phyloP scores from a whole-genome alignment of 495 filamentous ascomycete species.

The Friedmanniomyces simplex region DNA sequence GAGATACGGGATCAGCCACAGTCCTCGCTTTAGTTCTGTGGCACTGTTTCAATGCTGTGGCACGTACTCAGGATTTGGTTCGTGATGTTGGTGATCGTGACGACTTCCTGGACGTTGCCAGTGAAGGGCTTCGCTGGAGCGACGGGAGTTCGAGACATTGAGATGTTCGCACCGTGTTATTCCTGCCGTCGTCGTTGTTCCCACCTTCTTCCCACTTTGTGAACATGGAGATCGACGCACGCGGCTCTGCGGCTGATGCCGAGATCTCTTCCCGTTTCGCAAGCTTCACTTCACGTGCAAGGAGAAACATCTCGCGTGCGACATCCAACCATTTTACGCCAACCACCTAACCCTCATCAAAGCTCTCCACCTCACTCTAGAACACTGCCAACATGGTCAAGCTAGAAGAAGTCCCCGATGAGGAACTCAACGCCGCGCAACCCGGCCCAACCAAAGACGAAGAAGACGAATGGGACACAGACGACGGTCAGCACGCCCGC shows the following conservation, averaged over 20 bases:
- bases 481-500: constrained; percentile 55
- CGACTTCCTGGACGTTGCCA: background rate
- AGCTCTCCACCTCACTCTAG: background rate
- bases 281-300: background rate
- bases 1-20: background rate
- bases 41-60: background rate
- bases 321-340: background rate
- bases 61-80: constrained; percentile 4
- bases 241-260: background rate
- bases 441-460: constrained; percentile 60
- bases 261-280: background rate
- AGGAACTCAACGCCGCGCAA: constrained; percentile 72
- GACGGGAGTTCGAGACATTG: too few species aligned
- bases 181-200: background rate
- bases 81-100: constrained; percentile 4
- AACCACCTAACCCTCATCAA: too few species aligned
- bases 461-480: constrained; percentile 70
- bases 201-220: too few species aligned
- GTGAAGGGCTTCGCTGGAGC: too few species aligned
- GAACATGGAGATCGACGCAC: background rate
- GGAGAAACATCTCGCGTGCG: background rate
- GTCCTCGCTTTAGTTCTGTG: background rate
- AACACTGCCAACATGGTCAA: constrained; percentile 68
- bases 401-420: constrained; percentile 89
- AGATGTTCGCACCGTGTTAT: background rate